A percentile compares a stretch with the other conserved stretches of the same genome.
phyloP scores from a whole-genome alignment of 2,329 filamentous ascomycete species.

The Bipolaris zeicola region DNA sequence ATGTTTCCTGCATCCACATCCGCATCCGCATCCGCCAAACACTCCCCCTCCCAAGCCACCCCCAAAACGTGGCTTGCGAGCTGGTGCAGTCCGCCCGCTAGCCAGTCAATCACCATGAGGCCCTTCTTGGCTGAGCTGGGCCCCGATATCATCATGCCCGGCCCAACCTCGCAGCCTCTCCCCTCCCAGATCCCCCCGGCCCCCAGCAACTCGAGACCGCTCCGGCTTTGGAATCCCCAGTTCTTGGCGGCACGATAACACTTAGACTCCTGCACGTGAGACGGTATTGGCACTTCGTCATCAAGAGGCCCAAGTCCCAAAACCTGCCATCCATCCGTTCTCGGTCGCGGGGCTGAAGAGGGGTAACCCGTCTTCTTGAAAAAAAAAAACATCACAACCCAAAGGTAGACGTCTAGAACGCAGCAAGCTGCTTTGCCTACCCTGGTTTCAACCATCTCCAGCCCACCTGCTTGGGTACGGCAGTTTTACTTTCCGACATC shows the following conservation, averaged over 20 bases:
- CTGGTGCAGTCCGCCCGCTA: background rate
- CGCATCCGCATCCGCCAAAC: background rate
- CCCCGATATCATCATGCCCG: constrained; percentile 3
- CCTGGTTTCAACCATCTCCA: constrained; percentile 2
- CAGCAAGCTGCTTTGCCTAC: background rate
- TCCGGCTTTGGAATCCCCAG: background rate
- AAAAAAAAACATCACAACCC: background rate
- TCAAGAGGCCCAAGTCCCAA: constrained; percentile 4
- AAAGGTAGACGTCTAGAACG: background rate
- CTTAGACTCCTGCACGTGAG: constrained; percentile 4
- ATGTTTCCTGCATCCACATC: background rate
- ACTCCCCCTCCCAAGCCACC: constrained; percentile 5
- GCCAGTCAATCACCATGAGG: constrained; percentile 4
- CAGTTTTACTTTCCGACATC: constrained; percentile 6
- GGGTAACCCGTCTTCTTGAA: constrained; percentile 10
- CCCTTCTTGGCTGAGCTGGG: constrained; percentile 3
- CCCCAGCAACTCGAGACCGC: background rate
- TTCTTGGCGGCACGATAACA: constrained; percentile 8
- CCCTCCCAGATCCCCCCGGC: constrained; percentile 1
- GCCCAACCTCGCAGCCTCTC: constrained; percentile 10
- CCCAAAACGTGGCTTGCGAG: background rate
- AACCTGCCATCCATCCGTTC: constrained; percentile 6
- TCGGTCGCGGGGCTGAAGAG: constrained; percentile 15
- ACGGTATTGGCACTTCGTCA: constrained; percentile 11
- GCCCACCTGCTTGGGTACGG: background rate